A percentile compares a stretch with the other conserved stretches of the same genome.
These are phyloP conservation scores for Trametes sp. DNA, from an alignment of 1,284 basidiomycete genomes.

Conservation along the genomic window DNA sequence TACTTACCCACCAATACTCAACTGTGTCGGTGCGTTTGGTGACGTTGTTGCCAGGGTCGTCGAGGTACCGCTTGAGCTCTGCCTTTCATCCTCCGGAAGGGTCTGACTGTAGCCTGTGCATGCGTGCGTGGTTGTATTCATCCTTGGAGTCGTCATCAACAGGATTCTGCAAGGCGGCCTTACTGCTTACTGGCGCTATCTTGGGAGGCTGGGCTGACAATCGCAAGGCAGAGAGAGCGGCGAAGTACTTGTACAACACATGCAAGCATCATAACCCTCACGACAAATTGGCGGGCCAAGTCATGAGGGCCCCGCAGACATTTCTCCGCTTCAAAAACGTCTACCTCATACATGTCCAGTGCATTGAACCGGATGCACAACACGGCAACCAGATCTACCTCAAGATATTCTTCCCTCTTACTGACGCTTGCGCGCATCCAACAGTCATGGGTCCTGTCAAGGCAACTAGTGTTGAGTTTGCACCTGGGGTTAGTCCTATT, in stretches of 20 bases:
- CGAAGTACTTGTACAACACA: not conserved
- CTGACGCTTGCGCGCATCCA: too few species aligned
- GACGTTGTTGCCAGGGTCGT: too few species aligned
- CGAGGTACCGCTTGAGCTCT: too few species aligned
- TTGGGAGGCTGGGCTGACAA: not conserved
- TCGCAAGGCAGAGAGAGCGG: not conserved
- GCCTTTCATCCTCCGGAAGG: too few species aligned
- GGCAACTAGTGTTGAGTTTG: too few species aligned
- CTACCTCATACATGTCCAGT: not conserved
- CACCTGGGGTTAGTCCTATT: too few species aligned
- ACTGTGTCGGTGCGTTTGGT: too few species aligned
- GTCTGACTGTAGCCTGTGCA: too few species aligned
- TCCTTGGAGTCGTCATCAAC: conserved; percentile 30
- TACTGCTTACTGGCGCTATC: not conserved
- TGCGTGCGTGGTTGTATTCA: conserved; percentile 28
- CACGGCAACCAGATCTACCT: not conserved
- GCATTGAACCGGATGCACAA: not conserved
- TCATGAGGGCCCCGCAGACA: not conserved
- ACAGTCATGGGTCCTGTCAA: too few species aligned
- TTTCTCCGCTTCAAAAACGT: conserved; percentile 2
- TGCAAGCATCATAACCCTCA: not conserved
- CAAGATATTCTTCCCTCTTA: not conserved
- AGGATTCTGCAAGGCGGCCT: too few species aligned
- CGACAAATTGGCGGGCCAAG: not conserved
- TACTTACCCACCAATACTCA: too few species aligned